phyloP scores from a whole-genome alignment of 23 red algal species.

The Gracilaria domingensis region DNA sequence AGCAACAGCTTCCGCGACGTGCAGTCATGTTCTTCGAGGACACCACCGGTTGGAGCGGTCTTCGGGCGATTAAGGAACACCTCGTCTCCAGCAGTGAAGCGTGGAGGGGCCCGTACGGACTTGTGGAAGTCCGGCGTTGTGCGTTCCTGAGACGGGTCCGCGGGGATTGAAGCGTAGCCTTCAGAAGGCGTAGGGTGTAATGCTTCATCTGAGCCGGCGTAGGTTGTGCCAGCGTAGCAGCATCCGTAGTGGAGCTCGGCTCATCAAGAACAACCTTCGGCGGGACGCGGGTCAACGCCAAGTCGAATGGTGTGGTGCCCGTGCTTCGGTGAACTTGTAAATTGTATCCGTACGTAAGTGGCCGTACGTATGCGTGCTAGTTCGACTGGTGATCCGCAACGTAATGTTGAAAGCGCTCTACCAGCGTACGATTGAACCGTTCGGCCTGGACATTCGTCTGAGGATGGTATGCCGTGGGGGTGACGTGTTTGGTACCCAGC shows the following conservation, averaged over 20 bases:
- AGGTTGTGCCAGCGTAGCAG: not conserved
- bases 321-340: not conserved
- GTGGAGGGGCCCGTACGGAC: not conserved
- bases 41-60: not conserved
- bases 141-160: not conserved
- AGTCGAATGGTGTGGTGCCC: not conserved
- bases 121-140: not conserved
- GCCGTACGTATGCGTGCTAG: not conserved
- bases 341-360: constrained; percentile 31
- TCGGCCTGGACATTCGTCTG: not conserved
- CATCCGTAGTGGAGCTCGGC: not conserved
- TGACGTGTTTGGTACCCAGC: not conserved
- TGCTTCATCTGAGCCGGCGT: not conserved
- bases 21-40: not conserved
- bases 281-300: not conserved
- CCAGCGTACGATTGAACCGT: not conserved
- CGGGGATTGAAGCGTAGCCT: not conserved
- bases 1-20: not conserved
- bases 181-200: not conserved
- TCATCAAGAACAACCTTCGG: not conserved
- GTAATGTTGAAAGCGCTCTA: not conserved
- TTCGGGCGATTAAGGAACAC: not conserved
- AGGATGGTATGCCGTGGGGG: not conserved
- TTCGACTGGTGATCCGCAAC: constrained; percentile 16
- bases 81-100: not conserved